Percentiles rank a stretch among this genome's conserved stretches.
Conservation (phyloP, 202 grass and related monocot species). For the Eragrostis tef region DNA sequence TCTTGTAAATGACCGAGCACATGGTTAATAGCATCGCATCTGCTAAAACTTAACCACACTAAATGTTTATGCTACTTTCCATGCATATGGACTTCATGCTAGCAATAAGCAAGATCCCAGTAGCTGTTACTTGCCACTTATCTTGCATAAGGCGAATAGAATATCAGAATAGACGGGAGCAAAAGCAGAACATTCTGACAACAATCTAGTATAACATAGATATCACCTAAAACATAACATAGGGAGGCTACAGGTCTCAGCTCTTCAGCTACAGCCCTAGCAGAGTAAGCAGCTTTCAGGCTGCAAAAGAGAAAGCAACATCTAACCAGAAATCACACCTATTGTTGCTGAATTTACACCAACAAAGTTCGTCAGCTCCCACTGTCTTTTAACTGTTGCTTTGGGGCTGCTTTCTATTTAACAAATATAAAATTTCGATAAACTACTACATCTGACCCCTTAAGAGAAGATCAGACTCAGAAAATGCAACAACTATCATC, state of each 20-base stretch:
- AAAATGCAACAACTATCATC: constrained; percentile 49
- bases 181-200: constrained; percentile 10
- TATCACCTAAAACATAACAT: constrained; percentile 43
- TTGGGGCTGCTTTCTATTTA: constrained; percentile 48
- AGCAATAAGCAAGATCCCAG: not conserved
- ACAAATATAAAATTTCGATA: constrained; percentile 45
- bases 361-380: constrained; percentile 56
- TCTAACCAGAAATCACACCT: constrained; percentile 54
- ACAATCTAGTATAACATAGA: constrained; percentile 44
- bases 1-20: constrained; percentile 20
- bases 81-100: not conserved
- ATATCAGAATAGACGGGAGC: not conserved
- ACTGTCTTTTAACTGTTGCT: constrained; percentile 37
- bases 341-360: constrained; percentile 59
- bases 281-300: constrained; percentile 39
- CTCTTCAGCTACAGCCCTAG: constrained; percentile 19
- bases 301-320: constrained; percentile 51
- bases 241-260: not conserved
- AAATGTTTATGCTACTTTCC: not conserved
- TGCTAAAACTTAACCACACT: not conserved
- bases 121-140: not conserved
- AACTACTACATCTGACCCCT: constrained; percentile 46
- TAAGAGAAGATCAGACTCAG: constrained; percentile 30
- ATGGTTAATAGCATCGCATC: not conserved
- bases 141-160: not conserved